Conservation (phyloP, 768 basidiomycete species). For the Dictyophora rubrovolvata region DNA sequence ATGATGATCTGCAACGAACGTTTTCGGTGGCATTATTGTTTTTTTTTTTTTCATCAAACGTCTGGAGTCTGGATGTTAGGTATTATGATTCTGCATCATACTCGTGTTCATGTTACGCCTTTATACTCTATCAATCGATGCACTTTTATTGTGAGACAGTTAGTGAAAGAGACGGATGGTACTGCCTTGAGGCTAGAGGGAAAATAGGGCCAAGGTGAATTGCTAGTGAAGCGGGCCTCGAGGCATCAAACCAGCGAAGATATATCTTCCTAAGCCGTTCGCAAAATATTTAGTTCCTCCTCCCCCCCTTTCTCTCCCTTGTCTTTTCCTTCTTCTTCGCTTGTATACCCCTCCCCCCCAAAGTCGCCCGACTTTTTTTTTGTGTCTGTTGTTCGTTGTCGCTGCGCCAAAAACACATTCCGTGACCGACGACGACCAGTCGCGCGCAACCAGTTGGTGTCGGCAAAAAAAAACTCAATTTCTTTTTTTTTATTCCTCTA, state of each 20-base stretch:
- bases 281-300: not conserved
- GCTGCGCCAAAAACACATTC: not conserved
- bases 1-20: not conserved
- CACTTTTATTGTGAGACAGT: not conserved
- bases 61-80: too few species aligned
- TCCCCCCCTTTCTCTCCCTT: not conserved
- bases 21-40: not conserved
- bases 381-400: not conserved
- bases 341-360: not conserved
- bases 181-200: slow-evolving; percentile 1
- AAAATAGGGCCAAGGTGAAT: not conserved
- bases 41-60: not conserved
- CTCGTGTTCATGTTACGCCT: not conserved
- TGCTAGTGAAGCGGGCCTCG: slow-evolving; percentile 9
- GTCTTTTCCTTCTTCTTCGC: not conserved
- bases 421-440: not conserved
- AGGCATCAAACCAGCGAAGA: slow-evolving; percentile 9
- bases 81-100: too few species aligned
- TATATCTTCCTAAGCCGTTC: not conserved
- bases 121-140: not conserved
- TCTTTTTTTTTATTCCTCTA: not conserved
- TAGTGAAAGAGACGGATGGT: not conserved
- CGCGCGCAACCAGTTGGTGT: not conserved
- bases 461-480: not conserved
- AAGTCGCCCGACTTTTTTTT: not conserved